Percentiles rank a stretch among this genome's conserved stretches.
These are phyloP conservation scores for Dioscorea alata DNA, from an alignment of 106 monocot species.

Conservation along the genomic window DNA sequence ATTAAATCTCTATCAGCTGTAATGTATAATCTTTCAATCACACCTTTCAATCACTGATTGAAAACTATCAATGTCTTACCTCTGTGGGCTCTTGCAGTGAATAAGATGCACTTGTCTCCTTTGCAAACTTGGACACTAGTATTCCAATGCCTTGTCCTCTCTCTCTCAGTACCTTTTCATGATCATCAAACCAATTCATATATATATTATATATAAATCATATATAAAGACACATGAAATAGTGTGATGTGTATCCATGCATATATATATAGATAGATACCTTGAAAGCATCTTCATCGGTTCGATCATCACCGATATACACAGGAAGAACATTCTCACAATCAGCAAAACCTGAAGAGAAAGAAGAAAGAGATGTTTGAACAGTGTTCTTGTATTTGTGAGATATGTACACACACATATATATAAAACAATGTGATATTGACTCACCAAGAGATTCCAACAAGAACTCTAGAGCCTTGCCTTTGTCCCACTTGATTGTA, in stretches of 20 bases:
- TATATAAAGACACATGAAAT: too few species aligned
- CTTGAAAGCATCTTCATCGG: slow-evolving; percentile 78
- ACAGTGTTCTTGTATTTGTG: too few species aligned
- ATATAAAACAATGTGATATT: not conserved
- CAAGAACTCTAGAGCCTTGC: slow-evolving; percentile 64
- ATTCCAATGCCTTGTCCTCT: slow-evolving; percentile 85
- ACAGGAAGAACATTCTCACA: slow-evolving; percentile 41
- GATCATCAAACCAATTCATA: not conserved
- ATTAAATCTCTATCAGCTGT: not conserved
- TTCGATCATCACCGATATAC: slow-evolving; percentile 69
- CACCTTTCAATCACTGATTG: not conserved
- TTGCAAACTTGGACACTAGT: slow-evolving; percentile 74
- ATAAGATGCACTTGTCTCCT: slow-evolving; percentile 79
- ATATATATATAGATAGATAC: not conserved
- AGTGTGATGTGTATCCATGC: too few species aligned
- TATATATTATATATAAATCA: too few species aligned
- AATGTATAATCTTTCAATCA: not conserved
- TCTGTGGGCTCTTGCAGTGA: slow-evolving; percentile 83
- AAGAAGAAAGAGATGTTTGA: not conserved
- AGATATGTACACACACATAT: too few species aligned
- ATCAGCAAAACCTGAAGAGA: slow-evolving; percentile 28
- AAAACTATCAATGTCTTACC: slow-evolving; percentile 32
- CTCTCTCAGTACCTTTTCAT: slow-evolving; percentile 31
- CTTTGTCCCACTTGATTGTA: slow-evolving; percentile 70
- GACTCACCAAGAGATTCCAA: slow-evolving; percentile 50